These are phyloP conservation scores for Pichia californica DNA, from an alignment of 805 yeast genomes.

Conservation along the genomic window DNA sequence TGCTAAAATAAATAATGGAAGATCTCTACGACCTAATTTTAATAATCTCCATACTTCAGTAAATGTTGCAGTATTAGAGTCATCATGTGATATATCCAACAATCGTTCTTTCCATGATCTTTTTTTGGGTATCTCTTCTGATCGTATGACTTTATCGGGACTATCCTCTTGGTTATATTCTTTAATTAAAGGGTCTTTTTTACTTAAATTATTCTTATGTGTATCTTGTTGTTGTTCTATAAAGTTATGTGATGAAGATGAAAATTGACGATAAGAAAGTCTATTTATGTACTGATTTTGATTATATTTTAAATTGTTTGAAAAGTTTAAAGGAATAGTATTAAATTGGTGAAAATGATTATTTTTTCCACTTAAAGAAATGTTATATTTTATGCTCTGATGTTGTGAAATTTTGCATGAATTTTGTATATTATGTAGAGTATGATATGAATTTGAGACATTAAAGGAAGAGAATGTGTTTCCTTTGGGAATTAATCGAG, in stretches of 20 bases:
- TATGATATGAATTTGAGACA: neutral
- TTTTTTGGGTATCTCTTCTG: neutral
- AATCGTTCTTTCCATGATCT: constrained; percentile 24
- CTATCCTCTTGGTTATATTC: neutral
- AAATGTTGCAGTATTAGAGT: constrained; percentile 29
- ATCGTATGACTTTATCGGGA: neutral
- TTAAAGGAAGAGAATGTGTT: neutral
- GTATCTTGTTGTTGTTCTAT: neutral
- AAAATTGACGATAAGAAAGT: neutral
- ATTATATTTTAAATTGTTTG: no score
- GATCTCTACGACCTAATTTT: constrained; percentile 38
- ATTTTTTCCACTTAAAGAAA: no score
- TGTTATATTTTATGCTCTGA: no score
- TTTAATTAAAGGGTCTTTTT: neutral
- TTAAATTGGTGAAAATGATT: no score
- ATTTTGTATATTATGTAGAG: neutral
- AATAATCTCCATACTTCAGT: constrained; percentile 36
- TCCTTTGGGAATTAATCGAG: neutral
- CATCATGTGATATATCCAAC: constrained; percentile 28
- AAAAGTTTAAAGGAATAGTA: no score
- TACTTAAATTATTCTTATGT: neutral
- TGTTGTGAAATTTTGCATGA: no score
- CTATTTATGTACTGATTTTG: no score
- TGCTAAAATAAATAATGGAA: constrained; percentile 38
- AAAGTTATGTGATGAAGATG: neutral